Evolutionary conservation across 2,329 filamentous ascomycete species (phyloP), one percentile per base, ranked within the genome.

Genomic region (Phaeoacremonium minimum): DNA sequence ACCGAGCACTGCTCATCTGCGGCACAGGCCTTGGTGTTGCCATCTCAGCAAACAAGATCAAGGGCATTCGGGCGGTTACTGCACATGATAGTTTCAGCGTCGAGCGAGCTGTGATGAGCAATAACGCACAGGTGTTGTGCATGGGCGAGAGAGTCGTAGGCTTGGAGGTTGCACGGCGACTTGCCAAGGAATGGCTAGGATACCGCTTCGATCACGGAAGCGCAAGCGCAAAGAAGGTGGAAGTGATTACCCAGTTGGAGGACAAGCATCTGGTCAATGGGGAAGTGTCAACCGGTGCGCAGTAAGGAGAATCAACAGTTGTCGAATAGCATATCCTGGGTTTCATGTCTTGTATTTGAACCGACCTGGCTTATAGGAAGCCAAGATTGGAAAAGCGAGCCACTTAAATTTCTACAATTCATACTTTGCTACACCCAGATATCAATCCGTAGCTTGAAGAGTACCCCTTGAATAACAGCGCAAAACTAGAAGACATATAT

Each of bases 1-100:
- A 94, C 62, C 83, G 87, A 35, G 87, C 86, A 0, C 70, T 94
- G 18, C 66, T 89, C 22, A 87, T 94, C 66, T 94, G 87, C 64
- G 87, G 88, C 2, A 94, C 87, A 0, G 88, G 88, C 0, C 73
- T 95, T 9, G 87, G 88, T 14, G 88, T 95, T 7, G 87, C 87
- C 48, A 94, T 94, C 55, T 69, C 78, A 12, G 88, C 88, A 46
- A 94, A 94, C 72, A 94, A 94, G 61, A 80, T 94, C 46, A 83
- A 80, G 37, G 87, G 87, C 7, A 80, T 94, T 42, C 71, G 87
- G 15, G 88, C 87, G 12, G 88, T 94, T 15, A 94, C 87, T 5
- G 88, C 88, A 2, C 87, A 95, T 58, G 88, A 94, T 58, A 83
- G 81, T 47, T 95, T 91, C 68, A 83, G 76, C 39, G 86, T 94